A percentile compares a stretch with the other conserved stretches of the same genome.
Evolutionary conservation across 2,329 filamentous ascomycete genomes (phyloP).

Genomic region (Lachnum nothofagi): DNA sequence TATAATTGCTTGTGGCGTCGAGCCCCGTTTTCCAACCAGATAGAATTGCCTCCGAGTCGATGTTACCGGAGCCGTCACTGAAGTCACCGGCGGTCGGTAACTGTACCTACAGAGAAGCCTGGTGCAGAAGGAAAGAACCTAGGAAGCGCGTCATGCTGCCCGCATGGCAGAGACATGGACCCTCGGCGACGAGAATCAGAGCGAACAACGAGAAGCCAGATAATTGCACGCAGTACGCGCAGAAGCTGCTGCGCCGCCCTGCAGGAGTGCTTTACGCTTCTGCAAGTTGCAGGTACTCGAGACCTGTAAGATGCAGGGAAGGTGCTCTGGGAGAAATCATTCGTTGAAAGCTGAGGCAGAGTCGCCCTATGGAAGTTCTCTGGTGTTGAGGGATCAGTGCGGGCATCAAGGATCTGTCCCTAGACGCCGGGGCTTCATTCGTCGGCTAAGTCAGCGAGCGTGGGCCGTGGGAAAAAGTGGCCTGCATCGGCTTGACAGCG

Average conservation of each 20-base stretch:
- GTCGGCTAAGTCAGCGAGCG: conserved; percentile 21
- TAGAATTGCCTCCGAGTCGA: conserved; percentile 5
- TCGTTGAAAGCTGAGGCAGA: conserved; percentile 24
- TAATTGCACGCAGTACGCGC: conserved; percentile 1
- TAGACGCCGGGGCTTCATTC: conserved; percentile 29
- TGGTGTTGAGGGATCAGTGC: conserved; percentile 1
- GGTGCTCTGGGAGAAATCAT: conserved; percentile 14
- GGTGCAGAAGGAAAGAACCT: conserved; percentile 1
- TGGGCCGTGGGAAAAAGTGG: conserved; percentile 7
- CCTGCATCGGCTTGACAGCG: conserved; percentile 16
- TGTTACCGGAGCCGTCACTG: conserved; percentile 25
- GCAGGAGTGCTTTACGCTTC: conserved; percentile 15
- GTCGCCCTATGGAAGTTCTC: conserved; percentile 9
- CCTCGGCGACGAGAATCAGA: background rate
- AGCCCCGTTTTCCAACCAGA: conserved; percentile 7
- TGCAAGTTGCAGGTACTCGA: conserved; percentile 17
- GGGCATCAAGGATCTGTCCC: background rate
- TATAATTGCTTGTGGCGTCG: conserved; percentile 22
- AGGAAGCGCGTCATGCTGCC: conserved; percentile 3
- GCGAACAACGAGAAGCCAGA: background rate
- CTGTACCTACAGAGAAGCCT: conserved; percentile 2
- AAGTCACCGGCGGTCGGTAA: conserved; percentile 20
- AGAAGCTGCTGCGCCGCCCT: conserved; percentile 19
- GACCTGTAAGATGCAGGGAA: conserved; percentile 24
- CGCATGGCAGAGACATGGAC: conserved; percentile 8